These are phyloP conservation scores for Helianthus tuberosus DNA, from an alignment of 129 eudicot species.

Conservation along the genomic window DNA sequence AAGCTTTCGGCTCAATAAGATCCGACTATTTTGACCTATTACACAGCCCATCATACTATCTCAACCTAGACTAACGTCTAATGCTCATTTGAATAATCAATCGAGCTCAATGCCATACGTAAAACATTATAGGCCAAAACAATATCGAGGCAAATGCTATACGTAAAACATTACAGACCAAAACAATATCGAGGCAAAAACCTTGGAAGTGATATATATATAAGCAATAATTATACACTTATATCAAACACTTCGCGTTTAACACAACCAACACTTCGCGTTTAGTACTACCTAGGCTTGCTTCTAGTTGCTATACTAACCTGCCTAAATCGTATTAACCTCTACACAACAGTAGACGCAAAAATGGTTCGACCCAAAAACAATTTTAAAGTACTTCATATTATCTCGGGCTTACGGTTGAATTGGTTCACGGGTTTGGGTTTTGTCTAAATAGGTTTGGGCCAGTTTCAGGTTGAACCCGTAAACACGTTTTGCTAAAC, in stretches of 20 bases:
- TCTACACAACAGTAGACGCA: constrained; percentile 10
- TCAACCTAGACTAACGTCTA: neutral
- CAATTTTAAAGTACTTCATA: neutral
- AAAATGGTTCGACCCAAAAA: constrained; percentile 15
- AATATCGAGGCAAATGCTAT: too few species aligned
- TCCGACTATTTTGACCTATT: too few species aligned
- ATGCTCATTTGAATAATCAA: neutral
- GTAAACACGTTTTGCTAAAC: too few species aligned
- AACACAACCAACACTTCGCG: neutral
- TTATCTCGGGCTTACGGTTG: constrained; percentile 41
- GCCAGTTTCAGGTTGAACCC: too few species aligned
- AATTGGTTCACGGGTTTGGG: constrained; percentile 54
- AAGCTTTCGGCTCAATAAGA: too few species aligned
- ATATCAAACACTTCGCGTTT: constrained; percentile 17
- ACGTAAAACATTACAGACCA: neutral
- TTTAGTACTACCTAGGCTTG: constrained; percentile 16
- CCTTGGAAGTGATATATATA: constrained; percentile 18
- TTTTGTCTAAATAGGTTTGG: too few species aligned
- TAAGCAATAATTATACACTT: constrained; percentile 14
- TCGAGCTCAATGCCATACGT: neutral
- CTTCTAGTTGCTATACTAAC: constrained; percentile 22
- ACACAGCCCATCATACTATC: too few species aligned
- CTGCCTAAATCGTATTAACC: constrained; percentile 6
- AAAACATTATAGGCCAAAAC: too few species aligned
- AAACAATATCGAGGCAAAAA: neutral